phyloP scores from a whole-genome alignment of 345 rosid species.

The Aquilaria sinensis region DNA sequence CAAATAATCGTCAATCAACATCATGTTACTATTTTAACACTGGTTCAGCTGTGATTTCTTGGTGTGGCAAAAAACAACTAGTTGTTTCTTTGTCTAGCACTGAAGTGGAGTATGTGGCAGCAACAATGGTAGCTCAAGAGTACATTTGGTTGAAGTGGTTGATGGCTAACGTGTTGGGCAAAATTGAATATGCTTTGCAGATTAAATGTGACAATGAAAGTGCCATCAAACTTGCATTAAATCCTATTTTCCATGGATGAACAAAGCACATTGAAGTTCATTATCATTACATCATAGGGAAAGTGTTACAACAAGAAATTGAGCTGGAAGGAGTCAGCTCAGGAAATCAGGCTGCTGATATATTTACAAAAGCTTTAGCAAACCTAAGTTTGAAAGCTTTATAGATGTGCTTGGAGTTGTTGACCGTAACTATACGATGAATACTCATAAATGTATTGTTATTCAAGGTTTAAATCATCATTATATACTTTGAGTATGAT shows the following conservation, averaged over 20 bases:
- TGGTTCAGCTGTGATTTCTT: neutral
- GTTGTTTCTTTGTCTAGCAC: neutral
- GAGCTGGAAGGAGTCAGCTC: neutral
- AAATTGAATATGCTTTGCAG: neutral
- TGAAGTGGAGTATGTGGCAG: neutral
- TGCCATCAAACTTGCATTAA: neutral
- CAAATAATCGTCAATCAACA: neutral
- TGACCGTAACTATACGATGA: too few relatives aligned
- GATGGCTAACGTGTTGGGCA: neutral
- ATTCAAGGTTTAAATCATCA: too few relatives aligned
- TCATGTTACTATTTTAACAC: neutral
- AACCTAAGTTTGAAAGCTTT: neutral
- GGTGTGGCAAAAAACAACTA: constrained; percentile 3
- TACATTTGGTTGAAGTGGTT: constrained; percentile 5
- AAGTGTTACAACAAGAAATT: neutral
- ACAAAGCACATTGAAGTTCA: too few relatives aligned
- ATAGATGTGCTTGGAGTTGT: too few relatives aligned
- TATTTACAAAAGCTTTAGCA: neutral
- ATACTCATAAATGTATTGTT: too few relatives aligned
- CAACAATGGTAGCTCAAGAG: constrained; percentile 10
- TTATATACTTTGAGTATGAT: too few relatives aligned
- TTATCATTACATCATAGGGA: neutral
- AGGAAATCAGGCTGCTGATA: neutral
- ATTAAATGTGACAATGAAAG: constrained; percentile 1
- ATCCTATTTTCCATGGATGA: neutral